Base-by-base conservation (phyloP, 2,329 filamentous ascomycete species). In the Diaporthe sp. region DNA sequence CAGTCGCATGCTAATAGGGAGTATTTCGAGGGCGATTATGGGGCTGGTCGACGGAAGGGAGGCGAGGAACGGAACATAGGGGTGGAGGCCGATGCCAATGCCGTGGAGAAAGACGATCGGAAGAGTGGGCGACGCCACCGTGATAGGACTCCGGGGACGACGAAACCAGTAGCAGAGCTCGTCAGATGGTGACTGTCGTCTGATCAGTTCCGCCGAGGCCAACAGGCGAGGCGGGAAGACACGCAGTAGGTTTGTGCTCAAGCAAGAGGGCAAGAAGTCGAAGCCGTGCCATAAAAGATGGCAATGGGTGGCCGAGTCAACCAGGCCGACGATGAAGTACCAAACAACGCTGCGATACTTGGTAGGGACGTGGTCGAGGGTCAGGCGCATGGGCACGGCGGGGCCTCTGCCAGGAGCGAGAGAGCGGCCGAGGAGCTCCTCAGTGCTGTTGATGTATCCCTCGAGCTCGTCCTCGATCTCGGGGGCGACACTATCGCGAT, bases 261-360 rank as follows among this genome's bases (percentile, higher is more conserved):
- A 79, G 10, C 84, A 79, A 19, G 84, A 85, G 42, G 87, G 85
- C 78, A 91, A 84, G 73, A 89, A 89, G 54, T 82, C 79, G 79
- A 92, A 92, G 55, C 87, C 87, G 54, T 84, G 80, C 80, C 83
- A 86, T 7, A 81, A 78, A 64, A 92, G 83, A 69, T 82, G 81
- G 12, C 84, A 68, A 76, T 88, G 84, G 2, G 88, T 87, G 10
- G 83, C 81, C 75, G 90, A 84, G 60, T 92, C 91, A 22, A 93
- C 79, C 64, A 88, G 79, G 61, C 89, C 87, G 72, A 91, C 81
- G 77, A 92, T 86, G 52, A 85, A 74, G 78, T 94, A 94, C 91
- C 92, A 94, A n/a, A 88, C 67, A 38, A 93, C 82, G 72, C 90
- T 89, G 61, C 92, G 87, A 80, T 93, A 92, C 10, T 87, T 84